A percentile compares a stretch with the other conserved stretches of the same genome.
These are phyloP conservation scores for Psidium guajava DNA, from an alignment of 345 rosid species.

Conservation along the genomic window DNA sequence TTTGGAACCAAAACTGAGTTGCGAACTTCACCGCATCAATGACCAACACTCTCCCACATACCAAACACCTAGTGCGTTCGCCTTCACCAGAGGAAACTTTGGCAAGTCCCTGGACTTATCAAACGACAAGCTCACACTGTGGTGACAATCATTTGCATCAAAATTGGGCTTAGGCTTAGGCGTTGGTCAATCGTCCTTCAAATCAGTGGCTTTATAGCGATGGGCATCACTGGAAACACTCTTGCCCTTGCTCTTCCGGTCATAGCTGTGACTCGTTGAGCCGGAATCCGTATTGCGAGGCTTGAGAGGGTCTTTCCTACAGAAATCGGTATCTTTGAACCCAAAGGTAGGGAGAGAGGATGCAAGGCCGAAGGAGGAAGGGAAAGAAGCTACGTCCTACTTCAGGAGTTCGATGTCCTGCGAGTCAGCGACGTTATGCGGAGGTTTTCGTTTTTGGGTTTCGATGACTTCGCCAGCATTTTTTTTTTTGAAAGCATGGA, in stretches of 20 bases:
- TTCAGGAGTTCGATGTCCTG: constrained; percentile 26
- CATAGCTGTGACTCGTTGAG: background rate
- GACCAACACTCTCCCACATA: too few relatives aligned
- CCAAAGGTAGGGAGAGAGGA: constrained; percentile 3
- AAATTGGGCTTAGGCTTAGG: too few relatives aligned
- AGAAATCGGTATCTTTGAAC: background rate
- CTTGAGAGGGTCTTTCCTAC: background rate
- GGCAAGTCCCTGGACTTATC: constrained; percentile 51
- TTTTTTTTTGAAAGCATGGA: too few relatives aligned
- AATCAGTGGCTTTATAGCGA: background rate
- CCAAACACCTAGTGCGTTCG: constrained; percentile 58
- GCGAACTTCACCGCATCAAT: too few relatives aligned
- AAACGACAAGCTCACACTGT: too few relatives aligned
- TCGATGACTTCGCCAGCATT: constrained; percentile 3
- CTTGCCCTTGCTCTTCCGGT: background rate
- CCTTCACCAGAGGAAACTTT: constrained; percentile 64
- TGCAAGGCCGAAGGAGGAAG: constrained; percentile 68
- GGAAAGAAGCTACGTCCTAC: constrained; percentile 67
- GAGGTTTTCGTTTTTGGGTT: constrained; percentile 13
- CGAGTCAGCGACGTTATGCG: background rate
- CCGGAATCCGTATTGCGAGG: background rate
- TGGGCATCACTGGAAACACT: background rate
- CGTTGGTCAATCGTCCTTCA: background rate
- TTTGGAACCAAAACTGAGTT: too few relatives aligned
- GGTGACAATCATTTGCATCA: constrained; percentile 18